Base-by-base conservation (phyloP, 768 basidiomycete genomes). In the Dentipellis fragilis region DNA sequence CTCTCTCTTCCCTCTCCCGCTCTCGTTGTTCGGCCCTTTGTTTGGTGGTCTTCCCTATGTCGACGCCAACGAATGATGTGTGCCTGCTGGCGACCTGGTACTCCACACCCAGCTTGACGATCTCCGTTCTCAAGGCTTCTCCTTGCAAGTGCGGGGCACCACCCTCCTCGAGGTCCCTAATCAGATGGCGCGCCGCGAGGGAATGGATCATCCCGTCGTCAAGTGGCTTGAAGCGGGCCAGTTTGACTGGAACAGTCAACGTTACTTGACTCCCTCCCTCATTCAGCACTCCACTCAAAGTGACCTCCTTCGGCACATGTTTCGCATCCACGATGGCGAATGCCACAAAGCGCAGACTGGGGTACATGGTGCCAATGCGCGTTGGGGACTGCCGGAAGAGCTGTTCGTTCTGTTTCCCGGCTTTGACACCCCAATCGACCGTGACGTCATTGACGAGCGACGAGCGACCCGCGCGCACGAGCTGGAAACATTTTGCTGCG, bases 41-140 rank as follows among this genome's bases (percentile, higher is more conserved):
- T 42, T 58, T 60, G 10, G 50, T 56, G 65, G 64, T 62, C 0
- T 34, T 46, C 36, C 69, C 2, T 54, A 62, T n/a, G 54, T 80
- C 76, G 1, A 80, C 68, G 1, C 79, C 82, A 46, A 85, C 68
- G 60, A 84, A 85, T 1, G 80, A 80, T 0, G 83, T 85, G 56
- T 76, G 65, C 40, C 63, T 62, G 63, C 77, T 83, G 1, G 71
- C 74, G 45, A 85, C 71, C 55, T 77, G 75, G 58, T 83, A 83
- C 34, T 65, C 66, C 56, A 72, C 66, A 6, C 80, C 82, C 1
- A 84, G 70, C 38, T 72, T 70, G 10, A 81, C 63, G 34, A 83
- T 78, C 2, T 72, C 70, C 3, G 75, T 75, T 63, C 70, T 75
- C 22, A 69, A 69, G 29, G 73, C 62, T 21, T 73, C 69, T 0